Base-by-base conservation (phyloP, 2,329 filamentous ascomycete species). In the Alternaria tenuissima region DNA sequence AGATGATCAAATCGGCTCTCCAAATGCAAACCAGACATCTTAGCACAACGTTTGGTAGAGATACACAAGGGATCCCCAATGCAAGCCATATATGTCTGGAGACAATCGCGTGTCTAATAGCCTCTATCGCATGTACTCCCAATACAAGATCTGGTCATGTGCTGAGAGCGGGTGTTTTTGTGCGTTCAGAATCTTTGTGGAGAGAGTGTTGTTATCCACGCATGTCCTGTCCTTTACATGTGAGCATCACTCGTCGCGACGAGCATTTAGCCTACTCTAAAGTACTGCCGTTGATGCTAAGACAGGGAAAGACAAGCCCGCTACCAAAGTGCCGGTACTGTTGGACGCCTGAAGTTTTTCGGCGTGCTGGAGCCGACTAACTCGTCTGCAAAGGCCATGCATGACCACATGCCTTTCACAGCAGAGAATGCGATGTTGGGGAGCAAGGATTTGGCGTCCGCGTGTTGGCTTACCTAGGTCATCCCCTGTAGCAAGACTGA, bases 231-330 rank as follows among this genome's bases (percentile, higher is more conserved):
- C 28, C 28, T 34, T 32, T 14, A 20, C 26, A 22, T n/a, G 26
- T 34, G 44, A 28, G 44, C 32, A 48, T 28, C 20, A 48, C 30
- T 32, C 18, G 3, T 14, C 18, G 18, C 30, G 46, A 48, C 18
- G 30, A 36, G 34, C 12, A 48, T n/a, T 48, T 48, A 48, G 46
- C 18, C 32, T 36, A 26, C 30, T 36, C 46, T 26, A 38, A 36
- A 26, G 20, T 38, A 36, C 46, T 49, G 46, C 46, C 32, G 46
- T 36, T 49, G 46, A 49, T 49, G 24, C 30, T 49, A 49, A 26
- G 46, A 36, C 46, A 20, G 46, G 39, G 46, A 26, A 49, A 36
- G 46, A 38, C 46, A 49, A 38, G 46, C 34, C 32, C 32, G 46
- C 20, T 49, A 49, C 46, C 46, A 49, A 16, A 14, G 8, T 26